Base-by-base conservation (phyloP, 805 yeast genomes). In the Candida adriatica region DNA sequence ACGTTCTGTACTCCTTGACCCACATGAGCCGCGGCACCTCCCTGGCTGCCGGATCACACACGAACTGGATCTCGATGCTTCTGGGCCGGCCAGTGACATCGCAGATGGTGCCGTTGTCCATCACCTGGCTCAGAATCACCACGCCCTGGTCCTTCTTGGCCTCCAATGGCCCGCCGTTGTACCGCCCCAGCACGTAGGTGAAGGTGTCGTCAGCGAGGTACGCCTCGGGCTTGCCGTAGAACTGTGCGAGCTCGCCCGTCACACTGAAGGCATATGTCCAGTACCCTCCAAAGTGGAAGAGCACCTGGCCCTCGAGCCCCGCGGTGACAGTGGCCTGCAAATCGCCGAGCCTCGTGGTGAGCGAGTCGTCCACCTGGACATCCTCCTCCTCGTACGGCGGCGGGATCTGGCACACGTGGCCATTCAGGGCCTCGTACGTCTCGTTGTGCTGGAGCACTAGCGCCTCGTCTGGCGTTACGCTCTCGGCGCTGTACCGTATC, bases 1-100 rank as follows among this genome's bases (percentile, higher is more conserved):
- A 51, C 1, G 52, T 41, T 14, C 38, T 38, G 17, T 31, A 37
- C 32, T 51, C 56, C 25, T 29, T 41, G 0, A 42, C 41, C 23
- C 29, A 35, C 4, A 30, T 18, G 6, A 48, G 13, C 11, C 17
- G 24, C 2, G 40, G 14, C 2, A 8, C n/a, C 4, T n/a, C 8
- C n/a, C n/a, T n/a, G 9, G 24, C 11, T 1, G 27, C 6, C 10
- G 48, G 38, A 29, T 47, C 43, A 29, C 56, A 51, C 6, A 38
- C 28, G 26, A 40, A 51, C 24, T 44, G 48, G 2, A 51, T 16
- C 18, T 51, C 48, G 4, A 40, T 33, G 3, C 30, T 32, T 34
- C 56, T 37, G 9, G 46, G 42, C 18, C 33, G 31, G 4, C 48
- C 44, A 1, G 50, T 49, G 25, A 49, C 29, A 29, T 51, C 55